Base-by-base conservation (phyloP, 345 rosid species). In the Iberis pinnata region DNA sequence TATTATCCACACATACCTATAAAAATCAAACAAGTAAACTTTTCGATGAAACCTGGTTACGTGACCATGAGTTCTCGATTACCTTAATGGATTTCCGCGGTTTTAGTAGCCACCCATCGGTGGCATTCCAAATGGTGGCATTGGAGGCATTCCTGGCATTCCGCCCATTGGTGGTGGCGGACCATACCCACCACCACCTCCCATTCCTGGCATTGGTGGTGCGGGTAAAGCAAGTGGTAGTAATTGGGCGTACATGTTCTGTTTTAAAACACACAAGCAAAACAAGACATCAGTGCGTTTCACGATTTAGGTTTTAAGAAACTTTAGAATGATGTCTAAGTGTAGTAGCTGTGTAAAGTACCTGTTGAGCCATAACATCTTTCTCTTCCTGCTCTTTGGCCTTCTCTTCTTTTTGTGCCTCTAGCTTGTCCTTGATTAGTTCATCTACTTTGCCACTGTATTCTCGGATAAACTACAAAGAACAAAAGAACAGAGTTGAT, bases 221-320 rank as follows among this genome's bases (percentile, higher is more conserved):
- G 97, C 97, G 2, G 97, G 97, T 70, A 85, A 65, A 39, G 97
- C 97, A 12, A 88, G 80, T 22, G 97, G 97, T 58, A 88, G 60
- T 59, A 88, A 66, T 46, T 88, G 97, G 4, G 97, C 97, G 57
- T 88, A 85, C 97, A 88, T 88, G 62, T 85, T 85, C 97, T 88
- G 77, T 67, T 52, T 50, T 31, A 51, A 48, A 13, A 18, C 7
- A 15, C n/a, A n/a, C n/a, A 38, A 19, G 5, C 39, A 51, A 48
- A 13, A 18, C 7, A 15, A 18, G 7, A 10, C 26, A 26, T 24
- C 39, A 54, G 53, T 19, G 6, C 7, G 15, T 12, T 41, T 12
- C n/a, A n/a, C n/a, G n/a, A n/a, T n/a, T n/a, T n/a, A n/a, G n/a
- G n/a, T n/a, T 11, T 41, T 1, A 32, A 10, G n/a, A 9, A 32